Base-by-base conservation (phyloP, 2,329 filamentous ascomycete species). In the Neonectria neomacrospora region DNA sequence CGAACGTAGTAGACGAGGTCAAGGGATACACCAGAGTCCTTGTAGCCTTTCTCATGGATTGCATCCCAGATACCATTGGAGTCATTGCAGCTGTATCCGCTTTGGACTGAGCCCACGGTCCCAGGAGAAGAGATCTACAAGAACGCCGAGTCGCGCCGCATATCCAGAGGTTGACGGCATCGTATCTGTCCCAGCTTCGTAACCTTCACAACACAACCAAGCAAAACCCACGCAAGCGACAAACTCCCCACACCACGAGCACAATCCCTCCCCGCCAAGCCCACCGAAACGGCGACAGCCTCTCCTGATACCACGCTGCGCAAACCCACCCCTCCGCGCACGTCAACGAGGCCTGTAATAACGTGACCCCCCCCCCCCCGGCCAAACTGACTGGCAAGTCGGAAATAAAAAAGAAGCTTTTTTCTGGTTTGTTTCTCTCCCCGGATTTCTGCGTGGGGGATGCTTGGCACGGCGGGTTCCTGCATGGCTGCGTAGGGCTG, bases 331-430 rank as follows among this genome's bases (percentile, higher is more conserved):
- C 47, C 23, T n/a, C n/a, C 20, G 54, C 54, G 59, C 54, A 62
- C 59, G 59, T 62, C 54, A 62, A 56, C 59, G 16, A 52, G 18
- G n/a, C 59, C 47, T 32, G 51, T 30, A 22, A 53, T 62, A 41
- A 32, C 59, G 54, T 57, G 59, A 57, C 30, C n/a, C 7, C 20
- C 28, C 30, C 2, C 26, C 14, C 44, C 48, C 39, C 48, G 45
- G 37, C 47, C 32, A 28, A 18, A 14, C 28, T 37, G 2, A 20
- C 22, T 14, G 11, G 7, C 28, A 22, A 20, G 28, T 47, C 20
- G 37, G 22, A 50, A 42, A 14, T 3, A 6, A 26, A 58, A 59
- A 48, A 39, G 30, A 34, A 41, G 42, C 22, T 42, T 54, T 53
- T 57, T 23, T 22, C 23, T 51, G 1, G 22, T 45, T 12, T 41